A percentile compares a stretch with the other conserved stretches of the same genome.
phyloP scores from a whole-genome alignment of 1,284 basidiomycete genomes.

The Leccinum griseonigrum region DNA sequence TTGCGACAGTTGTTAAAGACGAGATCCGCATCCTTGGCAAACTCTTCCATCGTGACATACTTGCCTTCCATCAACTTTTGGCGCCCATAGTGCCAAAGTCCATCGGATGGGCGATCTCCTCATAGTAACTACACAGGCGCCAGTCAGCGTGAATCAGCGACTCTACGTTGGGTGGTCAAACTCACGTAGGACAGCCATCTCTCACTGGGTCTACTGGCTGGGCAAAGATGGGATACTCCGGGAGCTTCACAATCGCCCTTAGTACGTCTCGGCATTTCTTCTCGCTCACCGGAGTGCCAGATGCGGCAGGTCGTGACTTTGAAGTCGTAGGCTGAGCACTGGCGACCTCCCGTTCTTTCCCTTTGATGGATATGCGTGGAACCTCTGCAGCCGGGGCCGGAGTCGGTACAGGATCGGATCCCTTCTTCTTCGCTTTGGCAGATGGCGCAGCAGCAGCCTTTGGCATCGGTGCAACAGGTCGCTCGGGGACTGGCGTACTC shows the following conservation, averaged over 20 bases:
- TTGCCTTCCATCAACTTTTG: constrained; percentile 65
- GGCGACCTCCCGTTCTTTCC: constrained; percentile 60
- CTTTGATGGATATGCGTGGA: constrained; percentile 50
- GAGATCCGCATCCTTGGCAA: constrained; percentile 80
- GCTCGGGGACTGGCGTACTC: constrained; percentile 28
- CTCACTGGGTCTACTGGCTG: constrained; percentile 83
- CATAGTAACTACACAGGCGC: constrained; percentile 70
- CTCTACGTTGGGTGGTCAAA: constrained; percentile 16
- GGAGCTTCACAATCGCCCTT: constrained; percentile 61
- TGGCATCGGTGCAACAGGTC: constrained; percentile 21
- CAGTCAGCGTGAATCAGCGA: neutral
- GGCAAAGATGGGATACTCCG: constrained; percentile 77
- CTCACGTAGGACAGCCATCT: constrained; percentile 87
- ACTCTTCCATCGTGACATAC: constrained; percentile 80
- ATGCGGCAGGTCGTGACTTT: constrained; percentile 44
- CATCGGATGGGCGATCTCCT: constrained; percentile 95
- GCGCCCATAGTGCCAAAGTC: constrained; percentile 82
- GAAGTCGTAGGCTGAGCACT: constrained; percentile 33
- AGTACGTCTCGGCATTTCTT: constrained; percentile 81
- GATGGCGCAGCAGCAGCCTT: constrained; percentile 28
- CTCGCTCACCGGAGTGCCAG: constrained; percentile 60
- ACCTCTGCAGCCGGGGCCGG: constrained; percentile 33
- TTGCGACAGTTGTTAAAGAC: constrained; percentile 87
- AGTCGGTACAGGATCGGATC: constrained; percentile 30
- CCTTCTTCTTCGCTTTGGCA: constrained; percentile 43